Conservation (phyloP, 306 rosid genomes). For the Trifolium repens region DNA sequence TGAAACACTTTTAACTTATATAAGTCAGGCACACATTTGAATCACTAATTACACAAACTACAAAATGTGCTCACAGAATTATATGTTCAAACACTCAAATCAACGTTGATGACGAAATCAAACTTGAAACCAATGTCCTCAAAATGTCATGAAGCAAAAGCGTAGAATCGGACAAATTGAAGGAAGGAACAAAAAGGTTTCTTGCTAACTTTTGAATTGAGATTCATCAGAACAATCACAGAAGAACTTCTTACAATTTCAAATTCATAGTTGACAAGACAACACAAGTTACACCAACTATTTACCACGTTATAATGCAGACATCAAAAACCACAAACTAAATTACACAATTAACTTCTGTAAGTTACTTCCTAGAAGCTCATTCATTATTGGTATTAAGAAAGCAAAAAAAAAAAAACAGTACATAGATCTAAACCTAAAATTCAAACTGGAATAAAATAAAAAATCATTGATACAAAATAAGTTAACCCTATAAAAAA, state of each 20-base stretch:
- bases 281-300: conserved; percentile 27
- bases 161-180: no score
- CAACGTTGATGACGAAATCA: not conserved
- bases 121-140: not conserved
- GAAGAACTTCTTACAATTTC: not conserved
- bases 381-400: not conserved
- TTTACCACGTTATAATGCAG: not conserved
- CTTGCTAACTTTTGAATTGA: not conserved
- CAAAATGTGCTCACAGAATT: not conserved
- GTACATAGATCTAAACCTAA: conserved; percentile 23
- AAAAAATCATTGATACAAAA: conserved; percentile 37
- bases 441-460: not conserved
- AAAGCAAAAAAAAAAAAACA: not conserved
- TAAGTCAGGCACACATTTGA: not conserved
- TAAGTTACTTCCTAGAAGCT: conserved; percentile 37
- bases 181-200: no score
- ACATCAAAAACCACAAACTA: conserved; percentile 11
- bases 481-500: conserved; percentile 9
- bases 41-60: not conserved
- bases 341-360: conserved; percentile 2
- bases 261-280: not conserved
- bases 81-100: not conserved
- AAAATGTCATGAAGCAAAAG: no score
- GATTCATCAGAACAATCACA: conserved; percentile 24
- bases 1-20: not conserved